Evolutionary conservation across 2,329 filamentous ascomycete genomes (phyloP).

Genomic region (Ustilaginoidea virens): DNA sequence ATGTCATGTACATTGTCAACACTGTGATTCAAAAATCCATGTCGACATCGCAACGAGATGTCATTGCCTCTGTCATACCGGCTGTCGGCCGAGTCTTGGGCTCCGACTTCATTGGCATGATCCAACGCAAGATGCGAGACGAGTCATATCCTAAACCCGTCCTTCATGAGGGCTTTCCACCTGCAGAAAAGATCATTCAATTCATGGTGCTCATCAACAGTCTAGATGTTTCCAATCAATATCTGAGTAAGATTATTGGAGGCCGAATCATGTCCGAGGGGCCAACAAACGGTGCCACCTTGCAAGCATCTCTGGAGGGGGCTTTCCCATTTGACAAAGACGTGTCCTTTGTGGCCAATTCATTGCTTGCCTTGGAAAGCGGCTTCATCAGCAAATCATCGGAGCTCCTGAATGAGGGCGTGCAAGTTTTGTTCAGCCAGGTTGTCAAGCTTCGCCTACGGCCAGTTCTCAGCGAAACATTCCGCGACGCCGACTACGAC

Average conservation of each 20-base stretch:
- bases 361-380: constrained; percentile 52
- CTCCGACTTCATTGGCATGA: constrained; percentile 89
- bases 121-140: constrained; percentile 93
- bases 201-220: constrained; percentile 95
- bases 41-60: constrained; percentile 67
- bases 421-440: constrained; percentile 74
- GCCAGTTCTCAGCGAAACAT: constrained; percentile 72
- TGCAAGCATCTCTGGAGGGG: constrained; percentile 34
- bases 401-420: constrained; percentile 71
- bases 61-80: constrained; percentile 65
- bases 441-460: constrained; percentile 75
- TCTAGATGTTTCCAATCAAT: constrained; percentile 82
- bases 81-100: constrained; percentile 67
- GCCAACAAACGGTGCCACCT: constrained; percentile 17
- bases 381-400: constrained; percentile 63
- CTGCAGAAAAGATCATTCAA: constrained; percentile 73
- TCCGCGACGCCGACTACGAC: constrained; percentile 81
- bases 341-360: constrained; percentile 48
- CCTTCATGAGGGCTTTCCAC: constrained; percentile 66
- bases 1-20: constrained; percentile 98
- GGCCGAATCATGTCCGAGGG: constrained; percentile 39
- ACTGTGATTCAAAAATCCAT: constrained; percentile 77
- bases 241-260: constrained; percentile 72
- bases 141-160: constrained; percentile 77
- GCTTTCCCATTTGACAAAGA: constrained; percentile 75